phyloP scores from a whole-genome alignment of 1,139 yeast genomes.

The Zygosaccharomyces sapae region DNA sequence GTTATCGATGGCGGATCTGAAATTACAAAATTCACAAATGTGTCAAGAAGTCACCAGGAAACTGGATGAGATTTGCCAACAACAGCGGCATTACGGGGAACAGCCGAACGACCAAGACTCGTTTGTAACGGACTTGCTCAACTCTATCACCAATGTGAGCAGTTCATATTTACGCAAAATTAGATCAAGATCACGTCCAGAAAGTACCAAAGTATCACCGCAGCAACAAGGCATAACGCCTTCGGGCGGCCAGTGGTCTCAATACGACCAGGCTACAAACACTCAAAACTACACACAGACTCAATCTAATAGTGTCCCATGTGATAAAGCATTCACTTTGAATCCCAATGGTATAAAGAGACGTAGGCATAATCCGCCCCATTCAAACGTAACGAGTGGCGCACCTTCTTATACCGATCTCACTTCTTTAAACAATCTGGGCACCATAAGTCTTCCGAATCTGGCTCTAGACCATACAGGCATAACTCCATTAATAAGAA shows the following conservation, averaged over 20 bases:
- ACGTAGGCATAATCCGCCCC: constrained; percentile 16
- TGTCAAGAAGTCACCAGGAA: constrained; percentile 7
- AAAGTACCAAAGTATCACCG: not conserved
- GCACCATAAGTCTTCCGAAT: constrained; percentile 22
- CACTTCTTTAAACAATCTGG: constrained; percentile 18
- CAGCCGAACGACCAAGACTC: constrained; percentile 18
- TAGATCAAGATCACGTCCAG: constrained; percentile 11
- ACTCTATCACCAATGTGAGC: constrained; percentile 32
- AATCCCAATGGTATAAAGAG: constrained; percentile 35
- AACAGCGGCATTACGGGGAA: constrained; percentile 4
- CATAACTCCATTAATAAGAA: constrained; percentile 14
- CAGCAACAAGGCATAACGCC: constrained; percentile 1
- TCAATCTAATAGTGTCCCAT: constrained; percentile 6
- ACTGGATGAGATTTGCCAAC: constrained; percentile 6
- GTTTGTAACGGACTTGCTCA: constrained; percentile 28
- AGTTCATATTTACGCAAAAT: constrained; percentile 24
- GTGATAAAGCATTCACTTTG: constrained; percentile 23
- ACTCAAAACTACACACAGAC: constrained; percentile 4
- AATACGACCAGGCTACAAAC: constrained; percentile 4
- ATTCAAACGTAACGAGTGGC: constrained; percentile 11
- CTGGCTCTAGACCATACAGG: constrained; percentile 19
- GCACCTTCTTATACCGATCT: constrained; percentile 15
- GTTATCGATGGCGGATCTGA: constrained; percentile 15
- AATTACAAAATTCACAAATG: constrained; percentile 13
- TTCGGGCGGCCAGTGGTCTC: constrained; percentile 2